phyloP scores from a whole-genome alignment of 225 moss, liverwort and hornwort genomes.

The Physcomitrellopsis africana region DNA sequence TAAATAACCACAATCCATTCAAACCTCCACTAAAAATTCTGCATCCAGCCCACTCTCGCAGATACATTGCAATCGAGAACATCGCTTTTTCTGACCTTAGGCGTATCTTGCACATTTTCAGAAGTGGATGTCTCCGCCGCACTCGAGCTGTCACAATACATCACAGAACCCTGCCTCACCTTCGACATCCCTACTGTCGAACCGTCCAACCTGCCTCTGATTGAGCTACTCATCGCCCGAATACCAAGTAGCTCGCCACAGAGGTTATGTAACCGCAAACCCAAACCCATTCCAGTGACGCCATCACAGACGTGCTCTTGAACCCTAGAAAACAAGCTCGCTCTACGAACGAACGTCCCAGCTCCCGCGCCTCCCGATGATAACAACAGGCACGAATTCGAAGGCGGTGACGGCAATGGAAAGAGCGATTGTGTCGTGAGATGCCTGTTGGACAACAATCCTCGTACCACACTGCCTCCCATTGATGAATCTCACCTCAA shows the following conservation, averaged over 20 bases:
- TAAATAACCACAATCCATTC: background rate
- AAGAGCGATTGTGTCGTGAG: slow-evolving; percentile 43
- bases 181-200: slow-evolving; percentile 21
- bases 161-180: slow-evolving; percentile 33
- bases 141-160: slow-evolving; percentile 44
- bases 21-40: background rate
- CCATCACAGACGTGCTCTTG: slow-evolving; percentile 26
- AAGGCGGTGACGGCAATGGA: slow-evolving; percentile 4
- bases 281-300: background rate
- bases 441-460: slow-evolving; percentile 43
- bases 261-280: slow-evolving; percentile 24
- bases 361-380: slow-evolving; percentile 20
- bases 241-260: slow-evolving; percentile 20
- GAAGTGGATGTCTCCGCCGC: slow-evolving; percentile 49
- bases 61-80: slow-evolving; percentile 8
- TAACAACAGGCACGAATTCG: slow-evolving; percentile 28
- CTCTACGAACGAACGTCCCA: slow-evolving; percentile 21
- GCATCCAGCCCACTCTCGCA: background rate
- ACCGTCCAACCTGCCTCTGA: slow-evolving; percentile 12
- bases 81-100: slow-evolving; percentile 25
- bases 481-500: slow-evolving; percentile 27
- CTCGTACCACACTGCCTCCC: slow-evolving; percentile 60
- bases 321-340: slow-evolving; percentile 43
- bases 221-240: slow-evolving; percentile 26
- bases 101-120: slow-evolving; percentile 40